Evolutionary conservation across 192 early-diverging fungal genomes (phyloP), one percentile per base, ranked within the genome.

Genomic region (Coemansia sp.): DNA sequence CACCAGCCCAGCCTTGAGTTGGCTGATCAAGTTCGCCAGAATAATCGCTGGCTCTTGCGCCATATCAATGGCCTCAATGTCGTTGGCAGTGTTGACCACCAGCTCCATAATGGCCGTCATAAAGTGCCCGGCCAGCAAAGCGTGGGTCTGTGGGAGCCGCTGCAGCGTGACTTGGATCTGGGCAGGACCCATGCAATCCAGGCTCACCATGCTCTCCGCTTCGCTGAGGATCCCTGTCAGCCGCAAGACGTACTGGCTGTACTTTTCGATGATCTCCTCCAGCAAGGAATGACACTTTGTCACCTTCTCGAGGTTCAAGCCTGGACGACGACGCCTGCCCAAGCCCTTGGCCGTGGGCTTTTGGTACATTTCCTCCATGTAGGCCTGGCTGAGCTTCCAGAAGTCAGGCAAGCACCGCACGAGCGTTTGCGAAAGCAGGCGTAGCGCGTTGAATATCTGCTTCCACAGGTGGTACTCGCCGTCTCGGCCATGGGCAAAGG

Each of bases 371-470:
- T 94, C 91, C 61, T 97, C 96, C 70, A 92, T 91, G 68, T 87
- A 98, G 4, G 93, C 86, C 60, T 88, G 88, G 55, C 93, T 91
- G 2, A 97, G 74, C 75, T 92, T 89, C 93, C 96, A 97, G 84
- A 98, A 98, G 64, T 94, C 93, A 4, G 94, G 95, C 58, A 98
- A 65, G 35, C 86, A 85, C 38, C 88, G 84, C 22, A 86, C 65
- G 15, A 98, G 74, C 10, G 92, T 78, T 49, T 90, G 86, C n/a
- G 94, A 95, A 5, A 95, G 78, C 10, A 84, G 82, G 71, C 92
- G 89, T 35, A 95, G 89, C 22, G 92, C 74, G 0, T 84, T 80
- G 10, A 86, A 68, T 10, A 85, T 90, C 2, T 90, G 86, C 55
- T 88, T 85, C 91, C 94, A 95, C 29, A 84, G 73, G 64, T 90